Percentiles rank a stretch among this genome's conserved stretches.
Conservation (phyloP, 768 basidiomycete genomes). For the Suillus variegatus region DNA sequence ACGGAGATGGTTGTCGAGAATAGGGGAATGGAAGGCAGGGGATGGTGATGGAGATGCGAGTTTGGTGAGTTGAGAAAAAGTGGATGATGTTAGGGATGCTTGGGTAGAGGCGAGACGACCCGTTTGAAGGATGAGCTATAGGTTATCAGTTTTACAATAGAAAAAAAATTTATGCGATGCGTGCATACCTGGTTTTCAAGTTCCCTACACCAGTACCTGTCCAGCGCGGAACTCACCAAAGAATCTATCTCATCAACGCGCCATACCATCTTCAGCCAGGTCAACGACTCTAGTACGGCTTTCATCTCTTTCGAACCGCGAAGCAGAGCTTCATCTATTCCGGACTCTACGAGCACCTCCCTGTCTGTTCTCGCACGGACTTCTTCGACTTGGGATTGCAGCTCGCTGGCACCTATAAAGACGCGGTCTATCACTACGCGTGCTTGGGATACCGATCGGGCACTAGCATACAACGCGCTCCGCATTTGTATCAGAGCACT, state of each 20-base stretch:
- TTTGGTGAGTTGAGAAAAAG: conserved; percentile 41
- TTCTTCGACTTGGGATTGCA: conserved; percentile 42
- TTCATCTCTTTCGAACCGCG: conserved; percentile 31
- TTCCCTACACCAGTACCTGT: conserved; percentile 40
- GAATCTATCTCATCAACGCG: conserved; percentile 41
- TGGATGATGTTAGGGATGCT: conserved; percentile 40
- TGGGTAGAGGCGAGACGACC: conserved; percentile 58
- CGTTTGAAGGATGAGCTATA: conserved; percentile 65
- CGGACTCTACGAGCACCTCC: conserved; percentile 40
- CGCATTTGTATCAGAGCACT: conserved; percentile 41
- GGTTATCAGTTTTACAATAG: neutral
- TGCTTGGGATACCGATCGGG: conserved; percentile 29
- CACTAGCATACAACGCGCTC: conserved; percentile 41
- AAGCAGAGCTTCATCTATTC: conserved; percentile 27
- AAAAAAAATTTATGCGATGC: neutral
- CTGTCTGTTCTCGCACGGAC: conserved; percentile 35
- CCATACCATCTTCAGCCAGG: conserved; percentile 43
- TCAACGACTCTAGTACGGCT: conserved; percentile 32
- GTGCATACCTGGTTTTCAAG: conserved; percentile 51
- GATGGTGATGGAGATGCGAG: conserved; percentile 33
- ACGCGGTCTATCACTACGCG: conserved; percentile 38
- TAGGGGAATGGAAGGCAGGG: conserved; percentile 43
- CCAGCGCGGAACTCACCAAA: conserved; percentile 33
- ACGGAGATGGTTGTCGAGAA: conserved; percentile 59
- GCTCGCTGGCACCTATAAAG: conserved; percentile 33